These are phyloP conservation scores for Phlyctochytrium planicorne DNA, from an alignment of 192 early-diverging fungal genomes.

Conservation along the genomic window DNA sequence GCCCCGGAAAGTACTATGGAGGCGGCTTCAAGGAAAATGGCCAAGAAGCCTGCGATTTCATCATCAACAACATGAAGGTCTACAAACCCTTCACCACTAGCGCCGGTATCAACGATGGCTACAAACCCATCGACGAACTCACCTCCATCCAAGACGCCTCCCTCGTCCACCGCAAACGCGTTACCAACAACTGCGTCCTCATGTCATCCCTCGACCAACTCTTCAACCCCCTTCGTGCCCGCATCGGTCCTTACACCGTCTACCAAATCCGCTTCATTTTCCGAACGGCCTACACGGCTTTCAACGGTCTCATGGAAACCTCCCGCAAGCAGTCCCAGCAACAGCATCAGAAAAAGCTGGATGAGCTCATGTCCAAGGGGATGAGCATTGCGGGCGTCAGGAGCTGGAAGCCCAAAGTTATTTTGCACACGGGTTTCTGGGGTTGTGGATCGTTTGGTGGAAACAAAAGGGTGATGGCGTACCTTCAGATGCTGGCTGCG, in stretches of 20 bases:
- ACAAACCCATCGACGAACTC: not conserved
- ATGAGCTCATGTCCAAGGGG: no score
- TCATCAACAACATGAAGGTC: slow-evolving; percentile 4
- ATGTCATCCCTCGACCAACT: slow-evolving; percentile 29
- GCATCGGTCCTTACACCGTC: slow-evolving; percentile 17
- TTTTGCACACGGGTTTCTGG: slow-evolving; percentile 29
- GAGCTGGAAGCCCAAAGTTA: slow-evolving; percentile 5
- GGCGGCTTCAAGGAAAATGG: not conserved
- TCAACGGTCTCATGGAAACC: slow-evolving; percentile 13
- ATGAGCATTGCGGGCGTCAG: not conserved
- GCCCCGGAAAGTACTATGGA: not conserved
- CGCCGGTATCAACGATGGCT: no score
- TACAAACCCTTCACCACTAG: not conserved
- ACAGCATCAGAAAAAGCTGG: not conserved
- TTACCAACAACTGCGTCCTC: slow-evolving; percentile 19
- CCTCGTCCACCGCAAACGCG: not conserved
- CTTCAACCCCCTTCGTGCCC: slow-evolving; percentile 23
- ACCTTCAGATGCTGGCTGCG: slow-evolving; percentile 29
- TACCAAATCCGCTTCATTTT: slow-evolving; percentile 30
- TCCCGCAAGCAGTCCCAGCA: not conserved
- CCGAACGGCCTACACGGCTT: slow-evolving; percentile 31
- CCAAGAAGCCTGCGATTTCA: not conserved
- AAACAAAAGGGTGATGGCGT: slow-evolving; percentile 20
- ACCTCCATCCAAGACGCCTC: no score
- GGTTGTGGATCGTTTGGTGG: slow-evolving; percentile 24